phyloP scores from a whole-genome alignment of 345 rosid genomes.

The Salix udensis region DNA sequence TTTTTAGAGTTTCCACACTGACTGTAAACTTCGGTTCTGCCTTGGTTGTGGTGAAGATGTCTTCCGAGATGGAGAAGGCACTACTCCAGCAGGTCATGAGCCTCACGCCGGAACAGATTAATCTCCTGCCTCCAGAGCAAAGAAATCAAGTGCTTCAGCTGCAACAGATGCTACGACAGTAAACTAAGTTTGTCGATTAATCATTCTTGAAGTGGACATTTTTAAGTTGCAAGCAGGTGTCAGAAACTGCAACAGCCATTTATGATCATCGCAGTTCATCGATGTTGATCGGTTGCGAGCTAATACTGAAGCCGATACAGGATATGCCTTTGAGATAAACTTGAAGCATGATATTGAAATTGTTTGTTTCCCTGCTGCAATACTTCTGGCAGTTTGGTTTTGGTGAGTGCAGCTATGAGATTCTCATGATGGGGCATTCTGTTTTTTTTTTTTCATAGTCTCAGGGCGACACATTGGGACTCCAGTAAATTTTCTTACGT shows the following conservation, averaged over 20 bases:
- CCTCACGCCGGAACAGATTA: conserved; percentile 89
- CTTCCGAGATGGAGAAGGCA: conserved; percentile 95
- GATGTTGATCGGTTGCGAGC: neutral
- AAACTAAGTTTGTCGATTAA: conserved; percentile 13
- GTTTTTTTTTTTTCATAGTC: neutral
- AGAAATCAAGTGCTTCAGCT: conserved; percentile 94
- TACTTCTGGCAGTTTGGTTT: neutral
- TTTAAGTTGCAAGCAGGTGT: too few relatives aligned
- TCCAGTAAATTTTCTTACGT: neutral
- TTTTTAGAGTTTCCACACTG: neutral
- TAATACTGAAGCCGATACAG: neutral
- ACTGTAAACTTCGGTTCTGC: neutral
- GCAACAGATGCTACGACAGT: conserved; percentile 86
- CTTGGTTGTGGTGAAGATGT: conserved; percentile 49
- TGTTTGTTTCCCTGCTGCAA: neutral
- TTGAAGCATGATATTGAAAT: neutral
- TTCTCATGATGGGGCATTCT: neutral
- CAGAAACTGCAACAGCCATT: neutral
- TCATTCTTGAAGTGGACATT: neutral
- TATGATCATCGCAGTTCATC: neutral
- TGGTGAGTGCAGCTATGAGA: neutral
- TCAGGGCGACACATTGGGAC: neutral
- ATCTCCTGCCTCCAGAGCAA: conserved; percentile 79
- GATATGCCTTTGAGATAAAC: neutral
- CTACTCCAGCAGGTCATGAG: conserved; percentile 97